These are phyloP conservation scores for Xanthoceras sorbifolium DNA, from an alignment of 345 rosid species.

Conservation along the genomic window DNA sequence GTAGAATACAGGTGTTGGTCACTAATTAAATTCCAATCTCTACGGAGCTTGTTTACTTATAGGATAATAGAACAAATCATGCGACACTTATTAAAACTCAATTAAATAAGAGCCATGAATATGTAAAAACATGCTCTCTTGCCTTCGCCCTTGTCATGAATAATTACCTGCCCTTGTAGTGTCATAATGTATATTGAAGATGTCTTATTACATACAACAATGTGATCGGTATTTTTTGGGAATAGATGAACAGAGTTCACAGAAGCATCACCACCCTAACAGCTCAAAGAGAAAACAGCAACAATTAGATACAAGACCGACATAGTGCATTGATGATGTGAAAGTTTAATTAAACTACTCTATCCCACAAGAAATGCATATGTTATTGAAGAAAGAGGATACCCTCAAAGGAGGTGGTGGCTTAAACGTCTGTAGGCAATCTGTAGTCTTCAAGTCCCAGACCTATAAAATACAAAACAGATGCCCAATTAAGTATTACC, in stretches of 20 bases:
- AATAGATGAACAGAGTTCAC: conserved; percentile 93
- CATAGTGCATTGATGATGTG: conserved; percentile 6
- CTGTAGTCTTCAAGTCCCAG: conserved; percentile 96
- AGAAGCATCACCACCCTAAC: conserved; percentile 96
- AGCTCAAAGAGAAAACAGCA: conserved; percentile 28
- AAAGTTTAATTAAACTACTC: conserved; percentile 4
- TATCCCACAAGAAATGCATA: conserved; percentile 9
- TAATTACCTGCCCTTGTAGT: conserved; percentile 91
- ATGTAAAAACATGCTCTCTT: not conserved
- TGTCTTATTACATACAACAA: conserved; percentile 91
- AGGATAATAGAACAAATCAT: not conserved
- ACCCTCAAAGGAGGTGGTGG: conserved; percentile 96
- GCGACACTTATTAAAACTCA: not conserved
- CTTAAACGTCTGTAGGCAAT: conserved; percentile 89
- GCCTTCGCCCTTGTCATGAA: not conserved
- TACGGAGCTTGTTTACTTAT: not conserved
- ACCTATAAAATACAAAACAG: conserved; percentile 46
- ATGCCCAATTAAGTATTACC: not conserved
- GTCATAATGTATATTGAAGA: conserved; percentile 93
- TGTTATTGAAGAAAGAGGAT: conserved; percentile 21
- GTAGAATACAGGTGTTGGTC: not conserved
- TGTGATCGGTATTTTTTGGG: conserved; percentile 87
- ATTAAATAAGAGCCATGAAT: not conserved
- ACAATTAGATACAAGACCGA: conserved; percentile 16
- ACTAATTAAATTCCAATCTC: not conserved